These are phyloP conservation scores for Hevea brasiliensis DNA, from an alignment of 345 rosid genomes.

Conservation along the genomic window DNA sequence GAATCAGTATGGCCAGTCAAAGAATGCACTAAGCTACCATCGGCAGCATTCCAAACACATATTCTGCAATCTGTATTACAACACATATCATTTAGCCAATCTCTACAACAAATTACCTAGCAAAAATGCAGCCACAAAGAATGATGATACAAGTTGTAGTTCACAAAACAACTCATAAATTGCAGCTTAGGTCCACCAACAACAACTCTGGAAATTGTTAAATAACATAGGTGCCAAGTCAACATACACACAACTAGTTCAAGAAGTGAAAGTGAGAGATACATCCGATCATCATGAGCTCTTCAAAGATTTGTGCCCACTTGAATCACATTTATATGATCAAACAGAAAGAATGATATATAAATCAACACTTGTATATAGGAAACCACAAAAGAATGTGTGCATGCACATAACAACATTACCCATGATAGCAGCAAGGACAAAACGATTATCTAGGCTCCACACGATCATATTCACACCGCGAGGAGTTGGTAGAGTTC, in stretches of 20 bases:
- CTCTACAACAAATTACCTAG: conserved; percentile 2
- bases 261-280: not conserved
- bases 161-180: not conserved
- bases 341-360: not conserved
- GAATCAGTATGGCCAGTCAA: conserved; percentile 95
- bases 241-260: not conserved
- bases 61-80: conserved; percentile 89
- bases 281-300: not conserved
- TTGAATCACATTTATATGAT: not conserved
- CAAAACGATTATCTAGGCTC: conserved; percentile 99
- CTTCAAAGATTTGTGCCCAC: not conserved
- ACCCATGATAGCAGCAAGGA: conserved; percentile 99
- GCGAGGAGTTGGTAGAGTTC: conserved; percentile 96
- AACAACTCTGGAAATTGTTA: not conserved
- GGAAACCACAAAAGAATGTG: not conserved
- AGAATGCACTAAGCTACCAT: conserved; percentile 93
- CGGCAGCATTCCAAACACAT: conserved; percentile 99
- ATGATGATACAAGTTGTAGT: not conserved
- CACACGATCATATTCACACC: conserved; percentile 97
- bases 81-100: conserved; percentile 14
- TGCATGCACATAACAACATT: conserved; percentile 13
- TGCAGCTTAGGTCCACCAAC: not conserved
- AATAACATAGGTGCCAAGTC: not conserved
- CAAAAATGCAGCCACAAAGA: not conserved
- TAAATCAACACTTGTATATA: not conserved